phyloP scores from a whole-genome alignment of 129 eudicot species.

The Chrysanthemum lavandulifolium region DNA sequence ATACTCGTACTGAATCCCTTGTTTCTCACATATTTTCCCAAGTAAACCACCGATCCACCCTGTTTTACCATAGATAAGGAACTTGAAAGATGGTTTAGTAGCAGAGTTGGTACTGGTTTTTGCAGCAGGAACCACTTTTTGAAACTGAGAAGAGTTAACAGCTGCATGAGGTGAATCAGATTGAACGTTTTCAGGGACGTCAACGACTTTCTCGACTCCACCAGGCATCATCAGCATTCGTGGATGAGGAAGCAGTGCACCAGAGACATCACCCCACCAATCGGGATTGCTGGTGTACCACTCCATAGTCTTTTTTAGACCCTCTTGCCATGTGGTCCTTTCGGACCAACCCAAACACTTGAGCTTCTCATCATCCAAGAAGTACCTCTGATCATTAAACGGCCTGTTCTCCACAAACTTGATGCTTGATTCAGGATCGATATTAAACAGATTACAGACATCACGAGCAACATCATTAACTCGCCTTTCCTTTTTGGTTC shows the following conservation, averaged over 20 bases:
- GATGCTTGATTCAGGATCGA: slow-evolving; percentile 61
- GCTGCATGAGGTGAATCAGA: slow-evolving; percentile 46
- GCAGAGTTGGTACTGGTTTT: slow-evolving; percentile 37
- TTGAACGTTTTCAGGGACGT: slow-evolving; percentile 57
- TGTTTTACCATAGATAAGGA: slow-evolving; percentile 86
- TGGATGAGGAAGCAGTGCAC: slow-evolving; percentile 96
- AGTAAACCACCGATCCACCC: slow-evolving; percentile 99
- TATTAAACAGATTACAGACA: slow-evolving; percentile 64
- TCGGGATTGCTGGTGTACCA: slow-evolving; percentile 86
- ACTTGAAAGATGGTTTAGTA: slow-evolving; percentile 57
- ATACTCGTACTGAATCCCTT: slow-evolving; percentile 79
- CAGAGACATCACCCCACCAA: slow-evolving; percentile 97
- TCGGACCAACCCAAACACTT: slow-evolving; percentile 86
- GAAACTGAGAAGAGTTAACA: slow-evolving; percentile 36
- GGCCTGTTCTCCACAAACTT: slow-evolving; percentile 96
- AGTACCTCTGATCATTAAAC: slow-evolving; percentile 93
- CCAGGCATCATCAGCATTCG: slow-evolving; percentile 99
- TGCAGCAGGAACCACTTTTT: slow-evolving; percentile 42
- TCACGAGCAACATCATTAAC: slow-evolving; percentile 93
- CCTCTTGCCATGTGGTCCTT: slow-evolving; percentile 85
- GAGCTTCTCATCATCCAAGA: slow-evolving; percentile 84
- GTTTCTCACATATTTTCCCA: slow-evolving; percentile 86
- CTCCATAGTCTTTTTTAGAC: slow-evolving; percentile 79
- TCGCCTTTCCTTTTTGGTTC: slow-evolving; percentile 89
- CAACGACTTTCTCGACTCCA: slow-evolving; percentile 62